Evolutionary conservation across 768 basidiomycete genomes (phyloP), one percentile per base, ranked within the genome.

Genomic region (Lepiota venenata): DNA sequence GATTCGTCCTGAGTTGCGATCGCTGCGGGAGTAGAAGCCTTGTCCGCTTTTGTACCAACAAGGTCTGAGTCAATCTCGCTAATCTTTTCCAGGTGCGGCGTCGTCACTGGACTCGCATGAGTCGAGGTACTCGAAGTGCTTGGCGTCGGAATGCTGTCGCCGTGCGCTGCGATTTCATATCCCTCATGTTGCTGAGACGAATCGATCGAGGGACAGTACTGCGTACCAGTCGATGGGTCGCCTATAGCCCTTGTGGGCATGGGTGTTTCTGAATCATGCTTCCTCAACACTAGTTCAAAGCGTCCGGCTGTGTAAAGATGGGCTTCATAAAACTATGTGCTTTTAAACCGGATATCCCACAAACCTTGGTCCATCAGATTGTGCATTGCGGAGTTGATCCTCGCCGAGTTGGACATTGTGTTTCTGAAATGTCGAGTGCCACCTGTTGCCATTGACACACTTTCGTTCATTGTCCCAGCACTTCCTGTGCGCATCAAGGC

Each of bases 281-380:
- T 73, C 52, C 73, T 72, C 38, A 83, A 61, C 46, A 75, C 74
- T 47, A 84, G 64, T 64, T 86, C 84, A 14, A 85, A 80, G 36
- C 80, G 71, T 2, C 83, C 82, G 21, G 80, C 83, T 85, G 47
- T 21, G 16, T 18, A 54, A 16, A 11, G 22, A 40, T 47, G 25
- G 40, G 45, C 32, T 12, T 53, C 21, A 25, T 39, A 22, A 16
- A n/a, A 10, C 15, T 43, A 35, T 10, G n/a, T 37, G 41, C 9
- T 20, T 15, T n/a, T 46, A 37, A 21, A 25, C 15, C 3, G 21
- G 22, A 50, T 52, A 50, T 46, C 50, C 41, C 44, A 62, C 61
- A 47, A 46, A 66, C 60, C 63, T 61, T 69, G 57, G 55, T 88
- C 84, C 85, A 87, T 87, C 10, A 87, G 73, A 47, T 78, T 77